Evolutionary conservation across 352 stramenopile species (phyloP).

Genomic region (Pythium brachiatum): DNA sequence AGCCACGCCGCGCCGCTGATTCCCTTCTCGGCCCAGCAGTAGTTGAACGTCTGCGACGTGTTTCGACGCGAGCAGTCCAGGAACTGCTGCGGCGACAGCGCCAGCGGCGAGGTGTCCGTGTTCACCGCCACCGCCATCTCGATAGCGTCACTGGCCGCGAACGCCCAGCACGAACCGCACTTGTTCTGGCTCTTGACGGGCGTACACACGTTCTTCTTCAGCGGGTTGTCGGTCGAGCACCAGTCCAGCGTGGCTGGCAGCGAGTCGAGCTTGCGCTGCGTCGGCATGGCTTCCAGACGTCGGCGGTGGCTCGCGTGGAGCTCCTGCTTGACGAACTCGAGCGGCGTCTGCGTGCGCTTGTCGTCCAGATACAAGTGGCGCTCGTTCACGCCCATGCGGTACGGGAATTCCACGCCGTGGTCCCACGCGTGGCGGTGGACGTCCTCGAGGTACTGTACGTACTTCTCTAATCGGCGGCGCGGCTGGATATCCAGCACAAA

Average conservation of each 20-base stretch:
- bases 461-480: slow-evolving; percentile 48
- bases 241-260: slow-evolving; percentile 57
- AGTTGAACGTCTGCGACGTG: slow-evolving; percentile 71
- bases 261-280: slow-evolving; percentile 14
- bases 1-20: slow-evolving; percentile 58
- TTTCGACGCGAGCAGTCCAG: slow-evolving; percentile 67
- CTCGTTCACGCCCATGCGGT: slow-evolving; percentile 62
- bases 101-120: slow-evolving; percentile 36
- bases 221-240: slow-evolving; percentile 69
- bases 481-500: slow-evolving; percentile 29
- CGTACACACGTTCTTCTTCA: slow-evolving; percentile 64
- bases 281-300: slow-evolving; percentile 19
- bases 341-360: slow-evolving; percentile 32
- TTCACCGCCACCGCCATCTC: slow-evolving; percentile 65
- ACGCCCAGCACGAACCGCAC: slow-evolving; percentile 82
- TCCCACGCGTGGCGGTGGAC: slow-evolving; percentile 46
- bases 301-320: slow-evolving; percentile 38
- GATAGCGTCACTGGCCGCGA: slow-evolving; percentile 73
- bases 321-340: slow-evolving; percentile 62
- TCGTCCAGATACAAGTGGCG: slow-evolving; percentile 62
- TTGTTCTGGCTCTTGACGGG: slow-evolving; percentile 77
- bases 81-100: slow-evolving; percentile 80
- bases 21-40: slow-evolving; percentile 62
- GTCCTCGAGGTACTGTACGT: slow-evolving; percentile 69
- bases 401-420: slow-evolving; percentile 48